Evolutionary conservation across 2,329 filamentous ascomycete genomes (phyloP), one percentile per base, ranked within the genome.

Genomic region (Fusarium fracticaudum): DNA sequence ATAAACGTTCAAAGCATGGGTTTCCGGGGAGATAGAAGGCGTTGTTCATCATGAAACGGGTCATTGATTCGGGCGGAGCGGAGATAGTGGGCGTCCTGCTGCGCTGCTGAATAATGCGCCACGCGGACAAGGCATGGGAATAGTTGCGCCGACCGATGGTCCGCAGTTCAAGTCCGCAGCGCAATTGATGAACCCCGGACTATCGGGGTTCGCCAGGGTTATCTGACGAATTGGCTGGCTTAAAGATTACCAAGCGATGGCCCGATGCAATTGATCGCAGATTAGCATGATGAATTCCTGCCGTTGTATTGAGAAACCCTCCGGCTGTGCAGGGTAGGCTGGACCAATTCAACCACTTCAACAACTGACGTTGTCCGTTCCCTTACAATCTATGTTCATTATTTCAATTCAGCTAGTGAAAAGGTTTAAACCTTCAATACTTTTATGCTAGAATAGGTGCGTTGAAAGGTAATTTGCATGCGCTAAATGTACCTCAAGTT

Each of bases 81-180:
- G 72, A 75, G 72, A 59, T 72, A 41, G 58, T 43, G 53, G 50
- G 43, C 35, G 38, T 57, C 58, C 61, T 12, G 20, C 41, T 51
- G 38, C 67, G 6, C 33, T 60, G 72, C 72, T 74, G 68, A 74
- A 74, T 74, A 74, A 74, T 74, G 33, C 47, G 41, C 18, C 38
- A 38, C 38, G 43, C 43, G n/a, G 31, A n/a, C 37, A 15, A 41
- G 31, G 37, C 11, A 17, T 68, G 44, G 53, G 65, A 24, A 37
- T 22, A 43, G 26, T 40, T 64, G 43, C 29, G 8, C 62, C 66
- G 60, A 41, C 60, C 51, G 66, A 65, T 40, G 47, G 51, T 70
- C 67, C 67, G 60, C 67, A 43, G 6, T 38, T 22, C 50, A 74
- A 75, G 60, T 74, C 72, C 72, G 72, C 55, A 22, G 61, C 20